phyloP scores from a whole-genome alignment of 1,284 basidiomycete species.

The Cryptococcus sp. region DNA sequence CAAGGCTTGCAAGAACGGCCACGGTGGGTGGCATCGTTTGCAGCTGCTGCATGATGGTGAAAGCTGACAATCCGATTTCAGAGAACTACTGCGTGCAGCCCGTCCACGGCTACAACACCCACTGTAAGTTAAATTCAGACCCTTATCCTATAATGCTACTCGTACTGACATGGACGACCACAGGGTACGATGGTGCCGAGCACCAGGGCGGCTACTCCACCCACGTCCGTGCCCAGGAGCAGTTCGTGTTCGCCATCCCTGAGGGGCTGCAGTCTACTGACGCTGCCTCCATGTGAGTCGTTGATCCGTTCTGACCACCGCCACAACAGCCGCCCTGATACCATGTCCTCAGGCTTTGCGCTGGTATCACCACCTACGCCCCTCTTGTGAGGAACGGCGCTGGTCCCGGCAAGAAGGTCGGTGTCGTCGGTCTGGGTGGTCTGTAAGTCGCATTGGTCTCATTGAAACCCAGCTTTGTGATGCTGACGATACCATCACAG shows the following conservation, averaged over 20 bases:
- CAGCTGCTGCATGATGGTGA: background rate
- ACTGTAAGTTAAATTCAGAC: conserved; percentile 22
- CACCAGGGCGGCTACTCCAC: conserved; percentile 58
- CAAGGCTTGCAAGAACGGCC: conserved; percentile 53
- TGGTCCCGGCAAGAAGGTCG: conserved; percentile 65
- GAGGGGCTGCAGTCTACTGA: conserved; percentile 57
- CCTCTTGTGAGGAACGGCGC: conserved; percentile 62
- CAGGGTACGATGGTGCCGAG: conserved; percentile 30
- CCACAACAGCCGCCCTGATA: background rate
- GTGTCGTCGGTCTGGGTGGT: conserved; percentile 64
- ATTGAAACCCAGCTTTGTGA: background rate
- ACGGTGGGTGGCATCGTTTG: conserved; percentile 15
- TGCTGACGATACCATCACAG: conserved; percentile 4
- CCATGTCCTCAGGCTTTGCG: conserved; percentile 50
- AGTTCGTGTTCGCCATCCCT: conserved; percentile 67
- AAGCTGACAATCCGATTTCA: conserved; percentile 1
- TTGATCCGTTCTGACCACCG: background rate
- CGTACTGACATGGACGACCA: background rate
- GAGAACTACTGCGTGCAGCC: conserved; percentile 52
- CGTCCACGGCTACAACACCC: conserved; percentile 50
- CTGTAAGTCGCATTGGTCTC: conserved; percentile 26
- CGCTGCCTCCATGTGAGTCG: conserved; percentile 51
- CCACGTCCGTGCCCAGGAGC: conserved; percentile 60
- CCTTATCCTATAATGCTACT: background rate
- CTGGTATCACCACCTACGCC: conserved; percentile 65